Conservation (phyloP, 345 rosid genomes). For the Luvunga scandens region DNA sequence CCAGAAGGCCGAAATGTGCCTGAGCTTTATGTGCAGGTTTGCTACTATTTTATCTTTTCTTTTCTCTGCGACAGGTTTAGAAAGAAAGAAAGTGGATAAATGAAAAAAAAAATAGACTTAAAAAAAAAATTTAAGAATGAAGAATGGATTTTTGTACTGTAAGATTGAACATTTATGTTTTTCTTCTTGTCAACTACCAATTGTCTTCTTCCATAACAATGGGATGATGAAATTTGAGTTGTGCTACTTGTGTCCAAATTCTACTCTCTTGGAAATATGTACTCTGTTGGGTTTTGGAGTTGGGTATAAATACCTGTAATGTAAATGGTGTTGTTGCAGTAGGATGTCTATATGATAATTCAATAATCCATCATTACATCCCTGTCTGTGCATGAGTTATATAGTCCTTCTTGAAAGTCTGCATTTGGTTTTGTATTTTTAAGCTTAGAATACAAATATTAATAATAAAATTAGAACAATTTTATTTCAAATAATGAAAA, state of each 20-base stretch:
- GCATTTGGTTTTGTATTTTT: neutral
- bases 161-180: neutral
- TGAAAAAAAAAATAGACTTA: neutral
- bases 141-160: neutral
- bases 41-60: neutral
- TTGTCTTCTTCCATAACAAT: neutral
- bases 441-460: neutral
- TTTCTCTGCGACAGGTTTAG: neutral
- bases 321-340: neutral
- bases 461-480: no score
- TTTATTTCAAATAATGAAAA: no score
- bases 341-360: neutral
- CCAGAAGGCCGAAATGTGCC: conserved; percentile 97
- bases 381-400: neutral
- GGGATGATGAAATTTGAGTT: neutral
- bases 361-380: neutral
- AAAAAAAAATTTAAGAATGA: neutral
- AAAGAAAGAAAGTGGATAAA: neutral
- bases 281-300: neutral
- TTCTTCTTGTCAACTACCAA: neutral
- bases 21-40: conserved; percentile 95
- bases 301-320: neutral
- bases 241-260: neutral
- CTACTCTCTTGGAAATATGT: neutral
- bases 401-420: neutral